Base-by-base conservation (phyloP, 331 rosid genomes). In the Spiraea crenata region DNA sequence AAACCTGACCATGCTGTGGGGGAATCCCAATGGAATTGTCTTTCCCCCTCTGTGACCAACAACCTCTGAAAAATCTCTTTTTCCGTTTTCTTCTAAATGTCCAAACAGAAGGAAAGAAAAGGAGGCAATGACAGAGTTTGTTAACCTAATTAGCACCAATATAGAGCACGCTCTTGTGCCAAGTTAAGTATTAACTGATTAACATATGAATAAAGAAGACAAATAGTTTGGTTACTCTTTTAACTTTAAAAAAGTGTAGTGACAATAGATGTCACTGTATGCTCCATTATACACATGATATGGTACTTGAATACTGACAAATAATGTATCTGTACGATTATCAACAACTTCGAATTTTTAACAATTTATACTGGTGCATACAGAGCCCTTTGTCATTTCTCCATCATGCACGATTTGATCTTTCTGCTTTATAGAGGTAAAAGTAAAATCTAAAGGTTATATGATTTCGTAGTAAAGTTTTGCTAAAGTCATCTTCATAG, bases 11-110 rank as follows among this genome's bases (percentile, higher is more conserved):
- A 56, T 0, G 17, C 12, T 0, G 42, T 37, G 14, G 42, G 45
- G 45, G 65, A 56, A 70, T 69, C 74, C 65, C 74, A 57, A 70
- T 57, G 66, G 38, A 35, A 16, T 57, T 57, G 67, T 57, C 4
- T 44, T 45, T 56, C 66, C 57, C 46, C 60, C 34, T 4, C 37
- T 44, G 65, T 70, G 57, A 70, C 65, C 65, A 56, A 40, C 73
- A 69, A 41, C 42, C 54, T 69, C 73, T 55, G 42, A 4, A 69
- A 69, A 40, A 13, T n/a, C 9, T 17, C 46, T 16, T 41, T 11
- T 35, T 54, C 9, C 38, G 54, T 69, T 67, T 67, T 14, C 8
- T 67, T 44, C 9, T 6, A 9, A 51, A 55, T 50, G 37, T 49
- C 60, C 49, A 5, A n/a, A 52, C 13, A 19, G 10, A 69, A 8